Conservation (phyloP, 192 early-diverging fungal genomes). For the Backusella sp. region DNA sequence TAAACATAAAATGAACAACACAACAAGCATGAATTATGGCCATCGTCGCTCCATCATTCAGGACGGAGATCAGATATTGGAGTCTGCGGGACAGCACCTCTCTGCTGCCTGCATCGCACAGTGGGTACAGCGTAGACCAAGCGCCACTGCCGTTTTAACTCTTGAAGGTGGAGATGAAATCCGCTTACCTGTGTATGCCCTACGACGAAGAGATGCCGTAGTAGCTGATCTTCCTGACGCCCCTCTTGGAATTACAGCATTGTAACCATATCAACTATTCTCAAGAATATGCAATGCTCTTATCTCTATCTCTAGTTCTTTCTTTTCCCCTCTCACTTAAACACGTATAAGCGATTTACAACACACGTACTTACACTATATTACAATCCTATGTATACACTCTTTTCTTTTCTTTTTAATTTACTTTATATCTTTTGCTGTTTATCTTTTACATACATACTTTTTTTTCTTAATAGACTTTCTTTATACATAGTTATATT, state of each 20-base stretch:
- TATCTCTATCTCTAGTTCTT: not conserved
- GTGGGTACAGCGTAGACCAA: conserved; percentile 20
- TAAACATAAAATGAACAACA: conserved; percentile 4
- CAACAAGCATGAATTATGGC: not conserved
- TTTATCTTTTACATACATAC: not conserved
- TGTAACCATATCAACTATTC: not conserved
- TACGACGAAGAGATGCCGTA: conserved; percentile 32
- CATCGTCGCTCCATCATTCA: conserved; percentile 11
- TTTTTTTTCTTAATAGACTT: not conserved
- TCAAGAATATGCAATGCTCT: not conserved
- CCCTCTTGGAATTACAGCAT: conserved; percentile 16
- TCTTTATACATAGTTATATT: conserved; percentile 2
- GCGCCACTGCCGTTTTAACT: conserved; percentile 13
- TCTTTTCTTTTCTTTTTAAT: not conserved
- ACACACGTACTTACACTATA: not conserved
- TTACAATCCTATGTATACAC: not conserved
- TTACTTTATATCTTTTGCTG: not conserved
- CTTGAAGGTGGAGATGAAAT: conserved; percentile 21
- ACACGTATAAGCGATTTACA: not conserved
- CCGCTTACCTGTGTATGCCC: conserved; percentile 25
- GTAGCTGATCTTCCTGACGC: conserved; percentile 31
- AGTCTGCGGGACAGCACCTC: conserved; percentile 11
- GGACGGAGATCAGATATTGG: conserved; percentile 13
- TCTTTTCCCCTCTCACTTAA: not conserved
- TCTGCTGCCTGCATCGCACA: conserved; percentile 21